A percentile compares a stretch with the other conserved stretches of the same genome.
phyloP scores from a whole-genome alignment of 352 stramenopile species.

The Globisporangium emineosum region DNA sequence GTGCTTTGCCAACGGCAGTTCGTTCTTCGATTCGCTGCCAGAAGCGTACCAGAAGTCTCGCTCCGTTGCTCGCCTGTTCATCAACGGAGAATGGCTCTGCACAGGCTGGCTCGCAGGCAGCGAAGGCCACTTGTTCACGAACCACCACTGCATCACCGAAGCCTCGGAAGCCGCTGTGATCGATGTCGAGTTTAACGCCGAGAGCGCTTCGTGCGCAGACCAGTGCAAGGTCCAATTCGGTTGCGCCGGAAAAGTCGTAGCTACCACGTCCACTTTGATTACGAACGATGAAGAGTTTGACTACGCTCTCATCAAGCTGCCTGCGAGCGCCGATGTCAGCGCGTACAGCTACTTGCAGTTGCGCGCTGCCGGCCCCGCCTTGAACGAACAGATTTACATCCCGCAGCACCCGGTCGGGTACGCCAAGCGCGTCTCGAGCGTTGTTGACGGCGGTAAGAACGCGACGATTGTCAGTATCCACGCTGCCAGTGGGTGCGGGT shows the following conservation, averaged over 20 bases:
- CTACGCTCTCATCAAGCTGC: conserved; percentile 40
- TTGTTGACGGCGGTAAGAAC: background rate
- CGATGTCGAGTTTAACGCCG: conserved; percentile 62
- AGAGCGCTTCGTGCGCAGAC: conserved; percentile 46
- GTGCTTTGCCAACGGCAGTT: conserved; percentile 32
- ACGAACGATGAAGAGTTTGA: conserved; percentile 34
- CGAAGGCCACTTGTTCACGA: conserved; percentile 69
- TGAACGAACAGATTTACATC: background rate
- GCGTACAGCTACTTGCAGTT: background rate
- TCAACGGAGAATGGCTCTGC: conserved; percentile 49
- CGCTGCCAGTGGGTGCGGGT: background rate
- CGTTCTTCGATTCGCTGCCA: conserved; percentile 25
- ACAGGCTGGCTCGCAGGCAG: conserved; percentile 63
- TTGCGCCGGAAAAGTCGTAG: conserved; percentile 42
- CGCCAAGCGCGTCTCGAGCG: background rate
- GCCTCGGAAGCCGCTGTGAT: conserved; percentile 25
- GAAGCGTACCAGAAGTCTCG: conserved; percentile 38
- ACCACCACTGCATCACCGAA: conserved; percentile 58
- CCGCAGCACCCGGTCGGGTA: background rate
- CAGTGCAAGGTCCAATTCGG: conserved; percentile 39
- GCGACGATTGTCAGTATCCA: background rate
- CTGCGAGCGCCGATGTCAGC: background rate
- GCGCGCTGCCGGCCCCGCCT: background rate
- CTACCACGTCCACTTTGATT: conserved; percentile 44
- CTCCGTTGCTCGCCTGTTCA: conserved; percentile 54